These are phyloP conservation scores for Bipolaris victoriae DNA, from an alignment of 2,329 filamentous ascomycete species.

Conservation along the genomic window DNA sequence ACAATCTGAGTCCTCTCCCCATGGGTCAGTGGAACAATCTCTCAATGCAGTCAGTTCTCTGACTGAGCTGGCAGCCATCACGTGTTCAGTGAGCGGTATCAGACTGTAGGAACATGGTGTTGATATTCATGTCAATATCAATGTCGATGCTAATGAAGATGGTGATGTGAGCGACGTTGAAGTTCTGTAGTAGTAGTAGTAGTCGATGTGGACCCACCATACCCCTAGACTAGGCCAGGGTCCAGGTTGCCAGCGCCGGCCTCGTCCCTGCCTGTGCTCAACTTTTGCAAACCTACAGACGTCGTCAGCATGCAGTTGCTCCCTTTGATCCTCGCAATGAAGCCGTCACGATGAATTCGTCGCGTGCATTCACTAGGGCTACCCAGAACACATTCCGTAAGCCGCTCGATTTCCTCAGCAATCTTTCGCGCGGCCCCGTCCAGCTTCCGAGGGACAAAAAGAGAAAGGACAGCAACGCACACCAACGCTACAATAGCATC, in stretches of 20 bases:
- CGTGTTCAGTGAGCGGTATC: not conserved
- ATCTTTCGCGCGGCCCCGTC: constrained; percentile 29
- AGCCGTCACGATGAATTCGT: constrained; percentile 42
- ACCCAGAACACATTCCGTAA: constrained; percentile 41
- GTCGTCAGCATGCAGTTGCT: constrained; percentile 21
- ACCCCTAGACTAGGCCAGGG: constrained; percentile 14
- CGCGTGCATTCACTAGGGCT: constrained; percentile 42
- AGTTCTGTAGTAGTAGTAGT: not conserved
- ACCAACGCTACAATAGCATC: constrained; percentile 43
- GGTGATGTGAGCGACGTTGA: not conserved
- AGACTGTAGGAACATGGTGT: constrained; percentile 25
- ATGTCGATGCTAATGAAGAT: not conserved
- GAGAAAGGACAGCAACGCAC: constrained; percentile 20
- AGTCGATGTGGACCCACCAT: constrained; percentile 7
- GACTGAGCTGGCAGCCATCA: not conserved
- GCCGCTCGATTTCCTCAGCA: constrained; percentile 46
- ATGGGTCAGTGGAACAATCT: not conserved
- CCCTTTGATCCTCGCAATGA: constrained; percentile 33
- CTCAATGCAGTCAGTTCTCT: not conserved
- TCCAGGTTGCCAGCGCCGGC: constrained; percentile 11
- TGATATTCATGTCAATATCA: constrained; percentile 47
- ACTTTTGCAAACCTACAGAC: constrained; percentile 15
- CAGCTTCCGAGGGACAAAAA: constrained; percentile 26
- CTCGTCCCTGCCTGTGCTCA: constrained; percentile 26
- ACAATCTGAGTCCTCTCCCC: not conserved